Conservation (phyloP, 2,329 filamentous ascomycete genomes). For the Neonectria ditissima region DNA sequence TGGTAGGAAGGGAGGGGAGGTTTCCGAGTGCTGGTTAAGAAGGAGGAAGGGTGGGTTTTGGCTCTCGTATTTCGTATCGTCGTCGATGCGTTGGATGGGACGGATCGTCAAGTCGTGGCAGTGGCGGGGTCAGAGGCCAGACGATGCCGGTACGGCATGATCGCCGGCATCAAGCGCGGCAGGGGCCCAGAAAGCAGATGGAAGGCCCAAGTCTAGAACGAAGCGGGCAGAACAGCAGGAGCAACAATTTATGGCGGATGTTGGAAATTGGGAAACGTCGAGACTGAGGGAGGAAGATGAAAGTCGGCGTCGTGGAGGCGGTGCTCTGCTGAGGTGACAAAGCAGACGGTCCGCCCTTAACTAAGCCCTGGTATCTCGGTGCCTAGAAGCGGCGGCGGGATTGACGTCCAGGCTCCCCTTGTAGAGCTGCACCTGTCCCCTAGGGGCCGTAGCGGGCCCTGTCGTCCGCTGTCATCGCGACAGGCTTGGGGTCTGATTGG, state of each 20-base stretch:
- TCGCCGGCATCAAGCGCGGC: slow-evolving; percentile 40
- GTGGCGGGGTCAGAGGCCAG: slow-evolving; percentile 43
- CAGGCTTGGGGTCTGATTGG: slow-evolving; percentile 1
- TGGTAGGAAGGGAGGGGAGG: slow-evolving; percentile 33
- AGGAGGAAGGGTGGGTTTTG: slow-evolving; percentile 23
- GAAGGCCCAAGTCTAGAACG: neutral
- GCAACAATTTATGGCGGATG: neutral
- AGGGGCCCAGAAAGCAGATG: neutral
- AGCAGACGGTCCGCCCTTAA: neutral
- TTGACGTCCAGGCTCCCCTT: slow-evolving; percentile 2
- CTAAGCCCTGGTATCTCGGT: slow-evolving; percentile 25
- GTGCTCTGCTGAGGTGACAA: slow-evolving; percentile 18
- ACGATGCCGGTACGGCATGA: slow-evolving; percentile 47
- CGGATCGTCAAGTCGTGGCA: slow-evolving; percentile 43
- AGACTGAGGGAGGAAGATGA: neutral
- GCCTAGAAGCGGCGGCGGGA: slow-evolving; percentile 34
- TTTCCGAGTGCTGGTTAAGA: neutral
- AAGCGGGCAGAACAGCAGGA: neutral
- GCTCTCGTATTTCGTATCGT: neutral
- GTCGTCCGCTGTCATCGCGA: neutral
- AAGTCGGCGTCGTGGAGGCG: slow-evolving; percentile 6
- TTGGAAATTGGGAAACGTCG: neutral
- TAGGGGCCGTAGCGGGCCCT: slow-evolving; percentile 29
- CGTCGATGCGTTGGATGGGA: slow-evolving; percentile 12
- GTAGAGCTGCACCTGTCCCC: neutral